Base-by-base conservation (phyloP, 768 basidiomycete species). In the Trametes cubensis region DNA sequence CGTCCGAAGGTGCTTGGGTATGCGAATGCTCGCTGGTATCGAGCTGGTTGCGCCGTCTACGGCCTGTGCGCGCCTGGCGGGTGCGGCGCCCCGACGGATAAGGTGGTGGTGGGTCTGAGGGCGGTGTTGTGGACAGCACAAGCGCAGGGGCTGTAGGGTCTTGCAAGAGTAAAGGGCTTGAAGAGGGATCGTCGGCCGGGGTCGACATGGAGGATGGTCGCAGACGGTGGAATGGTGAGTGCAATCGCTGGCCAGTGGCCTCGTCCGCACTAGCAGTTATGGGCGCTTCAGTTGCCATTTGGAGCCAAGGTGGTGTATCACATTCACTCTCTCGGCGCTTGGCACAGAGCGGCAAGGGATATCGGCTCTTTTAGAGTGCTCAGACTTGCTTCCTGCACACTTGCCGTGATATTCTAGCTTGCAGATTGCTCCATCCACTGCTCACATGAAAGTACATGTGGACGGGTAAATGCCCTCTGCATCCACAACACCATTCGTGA, bases 101-200 rank as follows among this genome's bases (percentile, higher is more conserved):
- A 2, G 89, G 89, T 0, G 89, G 89, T 11, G 89, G 89, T 3
- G 89, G 89, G 66, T 90, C 88, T 11, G 73, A 59, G 6, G 72
- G 68, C n/a, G 67, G 67, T 13, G 57, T 63, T 18, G 60, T 65
- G 13, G 58, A 63, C 13, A 69, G 52, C 5, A 70, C 60, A 10
- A 69, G 20, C 5, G 56, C 50, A 6, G 66, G 60, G 15, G 66
- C 55, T 2, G 55, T 46, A 26, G 55, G 55, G 6, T 62, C 61
- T 13, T 58, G 55, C n/a, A 62, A 56, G 21, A 63, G 48, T 8
- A 46, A 30, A 23, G 51, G 56, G 6, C 50, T 46, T 23, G 56
- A 54, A 2, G 58, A 28, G 7, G 62, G 53, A 18, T 59, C 47
- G 13, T 58, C 8, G 39, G 61, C 20, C 14, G 61, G 45, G 18